Percentiles rank a stretch among this genome's conserved stretches.
Evolutionary conservation across 345 rosid species (phyloP).

Genomic region (Alliaria petiolata): DNA sequence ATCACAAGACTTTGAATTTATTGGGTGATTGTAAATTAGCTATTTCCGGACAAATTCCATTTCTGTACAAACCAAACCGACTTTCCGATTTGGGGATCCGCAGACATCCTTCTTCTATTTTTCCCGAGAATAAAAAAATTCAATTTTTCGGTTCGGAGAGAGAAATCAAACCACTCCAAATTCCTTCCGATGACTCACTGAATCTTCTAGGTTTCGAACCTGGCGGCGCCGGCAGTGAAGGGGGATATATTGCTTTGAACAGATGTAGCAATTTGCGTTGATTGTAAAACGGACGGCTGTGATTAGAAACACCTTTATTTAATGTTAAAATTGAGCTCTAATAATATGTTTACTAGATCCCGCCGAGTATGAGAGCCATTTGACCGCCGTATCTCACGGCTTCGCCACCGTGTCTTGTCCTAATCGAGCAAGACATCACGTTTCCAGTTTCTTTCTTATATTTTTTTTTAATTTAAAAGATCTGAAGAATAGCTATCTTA

Average conservation of each 20-base stretch:
- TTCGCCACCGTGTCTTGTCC: slow-evolving; percentile 21
- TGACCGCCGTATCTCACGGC: slow-evolving; percentile 12
- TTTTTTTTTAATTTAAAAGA: background rate
- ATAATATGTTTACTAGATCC: background rate
- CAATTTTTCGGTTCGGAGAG: too few relatives aligned
- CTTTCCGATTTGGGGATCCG: slow-evolving; percentile 1
- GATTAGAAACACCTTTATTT: background rate
- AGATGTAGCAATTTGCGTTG: background rate
- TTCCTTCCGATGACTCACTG: background rate
- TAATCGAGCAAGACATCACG: background rate
- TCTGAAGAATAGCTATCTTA: background rate
- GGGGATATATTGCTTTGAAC: background rate
- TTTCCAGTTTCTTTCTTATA: background rate
- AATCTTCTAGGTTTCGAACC: background rate
- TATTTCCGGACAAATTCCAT: background rate
- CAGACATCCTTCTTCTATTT: background rate
- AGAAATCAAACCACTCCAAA: background rate
- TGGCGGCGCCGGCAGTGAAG: background rate
- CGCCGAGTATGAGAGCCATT: background rate
- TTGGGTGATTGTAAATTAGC: slow-evolving; percentile 15
- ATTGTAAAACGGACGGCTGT: slow-evolving; percentile 9
- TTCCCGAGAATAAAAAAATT: background rate
- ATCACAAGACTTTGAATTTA: background rate
- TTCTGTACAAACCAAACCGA: slow-evolving; percentile 13
- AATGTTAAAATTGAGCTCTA: background rate